Evolutionary conservation across 441 rosid species (phyloP), one percentile per base, ranked within the genome.

Genomic region (Brassica hybrid): DNA sequence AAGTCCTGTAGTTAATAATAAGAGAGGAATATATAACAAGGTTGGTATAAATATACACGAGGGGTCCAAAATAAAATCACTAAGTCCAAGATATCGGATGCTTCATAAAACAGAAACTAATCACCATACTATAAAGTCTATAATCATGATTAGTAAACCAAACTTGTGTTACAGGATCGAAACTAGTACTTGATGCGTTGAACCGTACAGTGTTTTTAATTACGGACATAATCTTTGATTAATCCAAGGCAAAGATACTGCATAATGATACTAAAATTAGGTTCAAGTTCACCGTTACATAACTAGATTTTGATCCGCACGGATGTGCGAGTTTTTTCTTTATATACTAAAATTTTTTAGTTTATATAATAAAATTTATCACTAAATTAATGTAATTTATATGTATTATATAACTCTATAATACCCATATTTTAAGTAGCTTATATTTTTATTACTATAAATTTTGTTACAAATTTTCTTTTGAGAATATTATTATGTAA

Each of bases 221-320:
- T 70, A 65, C 59, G 69, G 48, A 75, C 82, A 69, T 12, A 75
- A 79, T 79, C 76, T 79, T 75, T 65, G 76, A 75, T 70, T 75
- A 75, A 79, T 70, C 79, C 82, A 75, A 75, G 69, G 75, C 65
- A 38, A 75, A 79, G 82, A 79, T 79, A 69, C 65, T 48, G 69
- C 67, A 11, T 69, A 21, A 21, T 78, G 68, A 50, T 48, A 70
- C 63, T 43, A 21, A 64, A 62, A 7, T 50, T 1, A 69, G 45
- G 76, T 45, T 79, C 56, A 79, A 75, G 73, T 79, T 79, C 76
- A 75, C 9, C 58, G 79, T n/a, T n/a, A 25, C 27, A 25, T 25
- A 25, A 25, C 27, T 25, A 25, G 27, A 25, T 25, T 25, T 25
- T 25, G 27, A 25, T 25, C 4, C 27, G 27, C 27, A 3, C 0